phyloP scores from a whole-genome alignment of 2,329 filamentous ascomycete genomes.

The Fusarium sp. region DNA sequence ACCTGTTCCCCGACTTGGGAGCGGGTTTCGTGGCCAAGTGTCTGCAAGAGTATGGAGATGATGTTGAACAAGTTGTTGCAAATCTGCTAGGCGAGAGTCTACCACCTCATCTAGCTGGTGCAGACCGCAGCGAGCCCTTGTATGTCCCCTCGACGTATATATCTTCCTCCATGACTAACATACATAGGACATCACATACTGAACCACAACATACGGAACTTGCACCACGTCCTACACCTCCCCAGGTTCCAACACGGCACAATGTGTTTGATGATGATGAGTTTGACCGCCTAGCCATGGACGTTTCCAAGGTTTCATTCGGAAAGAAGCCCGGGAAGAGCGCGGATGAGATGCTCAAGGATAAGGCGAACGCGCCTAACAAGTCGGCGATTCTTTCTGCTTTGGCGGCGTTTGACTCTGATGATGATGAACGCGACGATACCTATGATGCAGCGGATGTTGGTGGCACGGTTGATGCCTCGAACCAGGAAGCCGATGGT shows the following conservation, averaged over 20 bases:
- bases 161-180: conserved; percentile 28
- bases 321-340: conserved; percentile 73
- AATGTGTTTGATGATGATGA: conserved; percentile 85
- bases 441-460: conserved; percentile 95
- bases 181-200: conserved; percentile 43
- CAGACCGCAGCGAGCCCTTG: conserved; percentile 71
- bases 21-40: conserved; percentile 81
- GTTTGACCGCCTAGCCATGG: conserved; percentile 73
- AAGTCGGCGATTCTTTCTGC: conserved; percentile 90
- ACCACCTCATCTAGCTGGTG: conserved; percentile 68
- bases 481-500: conserved; percentile 62
- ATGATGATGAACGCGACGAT: conserved; percentile 96
- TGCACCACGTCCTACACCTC: conserved; percentile 67
- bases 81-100: conserved; percentile 82
- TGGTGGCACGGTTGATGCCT: conserved; percentile 81
- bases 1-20: conserved; percentile 88
- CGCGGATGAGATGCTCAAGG: conserved; percentile 74
- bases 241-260: conserved; percentile 63
- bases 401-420: conserved; percentile 85
- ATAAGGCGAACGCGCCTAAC: conserved; percentile 69
- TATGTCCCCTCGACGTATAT: conserved; percentile 47
- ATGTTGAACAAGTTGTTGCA: conserved; percentile 79
- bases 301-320: conserved; percentile 74
- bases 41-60: conserved; percentile 78
- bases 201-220: conserved; percentile 50